Evolutionary conservation across 2,329 filamentous ascomycete species (phyloP).

Genomic region (Escovopsis weberi): DNA sequence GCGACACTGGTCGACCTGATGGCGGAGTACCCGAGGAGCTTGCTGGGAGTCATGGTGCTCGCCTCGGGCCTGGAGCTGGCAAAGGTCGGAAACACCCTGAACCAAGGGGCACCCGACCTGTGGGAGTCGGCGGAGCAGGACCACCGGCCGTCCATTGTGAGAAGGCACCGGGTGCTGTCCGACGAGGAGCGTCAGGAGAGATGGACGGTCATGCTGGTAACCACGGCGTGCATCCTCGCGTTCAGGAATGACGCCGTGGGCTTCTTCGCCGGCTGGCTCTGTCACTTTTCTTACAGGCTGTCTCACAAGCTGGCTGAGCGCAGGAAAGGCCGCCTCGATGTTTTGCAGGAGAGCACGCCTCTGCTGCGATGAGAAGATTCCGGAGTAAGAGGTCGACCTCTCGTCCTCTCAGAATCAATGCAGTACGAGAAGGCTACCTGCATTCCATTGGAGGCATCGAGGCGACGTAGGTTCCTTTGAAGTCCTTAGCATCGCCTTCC

Average conservation of each 20-base stretch:
- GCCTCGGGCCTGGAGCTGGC: conserved; percentile 80
- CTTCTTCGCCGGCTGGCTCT: conserved; percentile 68
- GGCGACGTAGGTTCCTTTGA: no score
- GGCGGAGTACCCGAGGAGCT: conserved; percentile 54
- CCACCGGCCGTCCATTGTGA: conserved; percentile 16
- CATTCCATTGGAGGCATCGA: no score
- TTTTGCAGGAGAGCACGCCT: conserved; percentile 15
- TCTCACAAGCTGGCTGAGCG: conserved; percentile 28
- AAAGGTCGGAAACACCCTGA: conserved; percentile 71
- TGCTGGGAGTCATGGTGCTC: conserved; percentile 80
- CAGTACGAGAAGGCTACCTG: no score
- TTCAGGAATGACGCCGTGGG: conserved; percentile 86
- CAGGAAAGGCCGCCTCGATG: conserved; percentile 11
- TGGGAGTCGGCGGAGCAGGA: conserved; percentile 37
- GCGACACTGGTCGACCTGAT: conserved; percentile 59
- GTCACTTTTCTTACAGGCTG: conserved; percentile 52
- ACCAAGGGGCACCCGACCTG: conserved; percentile 50
- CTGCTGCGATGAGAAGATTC: conserved; percentile 12
- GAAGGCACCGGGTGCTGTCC: conserved; percentile 37
- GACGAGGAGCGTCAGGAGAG: conserved; percentile 58
- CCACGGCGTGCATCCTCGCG: conserved; percentile 64
- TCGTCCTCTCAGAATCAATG: no score
- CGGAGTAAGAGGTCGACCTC: no score
- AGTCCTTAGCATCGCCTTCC: no score
- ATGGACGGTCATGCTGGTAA: conserved; percentile 85